Conservation (phyloP, 1,284 basidiomycete genomes). For the Cutaneotrichosporon dermatis region DNA sequence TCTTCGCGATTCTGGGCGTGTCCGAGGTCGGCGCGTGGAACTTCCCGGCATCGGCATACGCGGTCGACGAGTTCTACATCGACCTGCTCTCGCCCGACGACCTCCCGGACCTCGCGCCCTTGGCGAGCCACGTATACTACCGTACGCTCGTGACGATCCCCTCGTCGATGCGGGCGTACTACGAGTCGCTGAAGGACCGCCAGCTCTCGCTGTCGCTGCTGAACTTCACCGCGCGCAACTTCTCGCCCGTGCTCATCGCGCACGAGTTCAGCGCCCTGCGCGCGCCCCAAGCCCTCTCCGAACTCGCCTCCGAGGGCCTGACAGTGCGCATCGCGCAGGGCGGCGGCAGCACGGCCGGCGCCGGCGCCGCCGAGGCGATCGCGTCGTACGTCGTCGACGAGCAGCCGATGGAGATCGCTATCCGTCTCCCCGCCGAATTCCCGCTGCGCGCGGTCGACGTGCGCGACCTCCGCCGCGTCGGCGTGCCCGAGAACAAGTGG, state of each 20-base stretch:
- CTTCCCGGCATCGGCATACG: constrained; percentile 61
- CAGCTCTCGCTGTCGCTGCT: constrained; percentile 73
- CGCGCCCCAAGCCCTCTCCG: constrained; percentile 59
- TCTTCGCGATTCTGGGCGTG: constrained; percentile 63
- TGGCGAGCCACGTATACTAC: constrained; percentile 87
- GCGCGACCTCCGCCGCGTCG: constrained; percentile 75
- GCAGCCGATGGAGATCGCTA: constrained; percentile 82
- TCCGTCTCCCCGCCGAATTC: constrained; percentile 85
- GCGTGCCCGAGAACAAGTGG: constrained; percentile 87
- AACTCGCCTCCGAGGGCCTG: constrained; percentile 75
- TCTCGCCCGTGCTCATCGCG: constrained; percentile 83
- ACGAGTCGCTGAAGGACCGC: constrained; percentile 80
- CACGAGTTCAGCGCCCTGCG: constrained; percentile 76
- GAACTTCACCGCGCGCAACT: constrained; percentile 75
- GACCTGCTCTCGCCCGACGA: constrained; percentile 58
- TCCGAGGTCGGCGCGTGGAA: constrained; percentile 47
- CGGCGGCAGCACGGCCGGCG: constrained; percentile 65
- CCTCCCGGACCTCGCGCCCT: constrained; percentile 55
- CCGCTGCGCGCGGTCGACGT: constrained; percentile 86
- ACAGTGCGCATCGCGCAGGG: constrained; percentile 65
- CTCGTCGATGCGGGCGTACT: constrained; percentile 77
- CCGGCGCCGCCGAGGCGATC: constrained; percentile 45
- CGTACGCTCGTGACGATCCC: constrained; percentile 75
- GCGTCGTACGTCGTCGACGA: constrained; percentile 82
- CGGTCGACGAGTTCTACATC: constrained; percentile 79